Evolutionary conservation across 2,329 filamentous ascomycete species (phyloP).

Genomic region (Domatiomyces catenatus): DNA sequence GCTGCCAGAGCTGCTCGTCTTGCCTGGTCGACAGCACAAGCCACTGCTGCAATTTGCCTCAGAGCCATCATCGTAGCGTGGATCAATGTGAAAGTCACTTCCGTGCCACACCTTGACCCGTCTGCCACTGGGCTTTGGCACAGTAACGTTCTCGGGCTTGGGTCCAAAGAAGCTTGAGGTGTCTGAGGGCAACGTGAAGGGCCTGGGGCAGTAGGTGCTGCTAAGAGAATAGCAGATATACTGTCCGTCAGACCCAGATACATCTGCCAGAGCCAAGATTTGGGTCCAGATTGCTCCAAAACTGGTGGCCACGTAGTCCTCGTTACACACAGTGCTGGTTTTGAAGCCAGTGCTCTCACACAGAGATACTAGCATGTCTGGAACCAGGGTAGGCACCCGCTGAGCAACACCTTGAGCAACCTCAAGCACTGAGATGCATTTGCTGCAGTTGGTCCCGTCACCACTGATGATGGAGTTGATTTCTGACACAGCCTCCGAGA

Average conservation of each 20-base stretch:
- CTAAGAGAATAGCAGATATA: constrained; percentile 42
- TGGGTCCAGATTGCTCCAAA: constrained; percentile 45
- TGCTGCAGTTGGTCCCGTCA: constrained; percentile 34
- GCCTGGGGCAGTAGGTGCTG: constrained; percentile 33
- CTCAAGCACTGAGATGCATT: constrained; percentile 37
- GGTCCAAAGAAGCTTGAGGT: constrained; percentile 37
- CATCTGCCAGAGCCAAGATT: constrained; percentile 38
- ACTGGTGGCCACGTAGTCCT: constrained; percentile 31
- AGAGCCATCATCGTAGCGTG: constrained; percentile 37
- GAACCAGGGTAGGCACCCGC: constrained; percentile 34
- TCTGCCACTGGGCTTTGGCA: constrained; percentile 36
- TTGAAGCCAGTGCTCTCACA: constrained; percentile 35
- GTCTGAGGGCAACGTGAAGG: constrained; percentile 31
- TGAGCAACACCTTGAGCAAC: constrained; percentile 37
- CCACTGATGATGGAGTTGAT: constrained; percentile 31
- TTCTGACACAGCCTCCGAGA: constrained; percentile 26
- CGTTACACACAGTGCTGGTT: constrained; percentile 33
- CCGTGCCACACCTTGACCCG: constrained; percentile 42
- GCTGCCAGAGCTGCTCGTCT: constrained; percentile 21
- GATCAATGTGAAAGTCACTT: constrained; percentile 42
- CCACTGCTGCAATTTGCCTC: constrained; percentile 39
- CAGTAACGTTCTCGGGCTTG: constrained; percentile 32
- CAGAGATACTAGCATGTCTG: constrained; percentile 36
- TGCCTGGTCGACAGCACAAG: constrained; percentile 37
- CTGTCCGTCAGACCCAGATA: constrained; percentile 39